Percentiles rank a stretch among this genome's conserved stretches.
These are phyloP conservation scores for Simplicillium sp. DNA, from an alignment of 2,329 filamentous ascomycete genomes.

Conservation along the genomic window DNA sequence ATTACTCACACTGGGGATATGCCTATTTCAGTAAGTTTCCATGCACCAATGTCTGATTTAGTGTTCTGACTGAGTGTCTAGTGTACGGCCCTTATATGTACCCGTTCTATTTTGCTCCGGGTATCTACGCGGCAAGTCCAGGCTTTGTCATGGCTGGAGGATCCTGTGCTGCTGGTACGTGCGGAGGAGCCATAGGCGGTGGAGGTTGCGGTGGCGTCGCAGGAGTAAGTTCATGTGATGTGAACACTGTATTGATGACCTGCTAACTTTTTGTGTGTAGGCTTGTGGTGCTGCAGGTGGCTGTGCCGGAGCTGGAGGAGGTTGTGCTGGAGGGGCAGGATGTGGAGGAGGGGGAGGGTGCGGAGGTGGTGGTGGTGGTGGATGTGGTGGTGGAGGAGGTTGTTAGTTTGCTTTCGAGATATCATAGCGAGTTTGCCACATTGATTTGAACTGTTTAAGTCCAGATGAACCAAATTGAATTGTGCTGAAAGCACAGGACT, in stretches of 20 bases:
- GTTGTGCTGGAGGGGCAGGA: slow-evolving; percentile 7
- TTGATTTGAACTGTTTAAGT: too few species aligned
- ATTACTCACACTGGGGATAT: slow-evolving; percentile 46
- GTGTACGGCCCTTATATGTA: slow-evolving; percentile 37
- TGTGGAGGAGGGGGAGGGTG: slow-evolving; percentile 8
- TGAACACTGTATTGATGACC: background rate
- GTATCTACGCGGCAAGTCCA: slow-evolving; percentile 36
- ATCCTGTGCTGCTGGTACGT: slow-evolving; percentile 35
- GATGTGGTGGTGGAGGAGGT: slow-evolving; percentile 7
- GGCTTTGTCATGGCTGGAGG: slow-evolving; percentile 20
- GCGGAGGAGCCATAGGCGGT: slow-evolving; percentile 31
- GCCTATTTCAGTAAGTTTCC: slow-evolving; percentile 27
- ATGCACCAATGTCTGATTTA: too few species aligned
- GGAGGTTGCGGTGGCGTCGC: slow-evolving; percentile 34
- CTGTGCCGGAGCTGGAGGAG: slow-evolving; percentile 7
- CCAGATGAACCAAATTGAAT: too few species aligned
- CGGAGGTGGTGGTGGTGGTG: slow-evolving; percentile 10
- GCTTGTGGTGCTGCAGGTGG: slow-evolving; percentile 7
- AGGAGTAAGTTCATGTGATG: slow-evolving; percentile 11
- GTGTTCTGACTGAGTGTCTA: too few species aligned
- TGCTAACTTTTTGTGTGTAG: slow-evolving; percentile 9
- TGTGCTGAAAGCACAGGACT: too few species aligned
- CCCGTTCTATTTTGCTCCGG: slow-evolving; percentile 30
- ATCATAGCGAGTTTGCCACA: too few species aligned
- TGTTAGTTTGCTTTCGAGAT: slow-evolving; percentile 1